Percentiles rank a stretch among this genome's conserved stretches.
Evolutionary conservation across 139 green algal species (phyloP).

Genomic region (Haematococcus lacustris): DNA sequence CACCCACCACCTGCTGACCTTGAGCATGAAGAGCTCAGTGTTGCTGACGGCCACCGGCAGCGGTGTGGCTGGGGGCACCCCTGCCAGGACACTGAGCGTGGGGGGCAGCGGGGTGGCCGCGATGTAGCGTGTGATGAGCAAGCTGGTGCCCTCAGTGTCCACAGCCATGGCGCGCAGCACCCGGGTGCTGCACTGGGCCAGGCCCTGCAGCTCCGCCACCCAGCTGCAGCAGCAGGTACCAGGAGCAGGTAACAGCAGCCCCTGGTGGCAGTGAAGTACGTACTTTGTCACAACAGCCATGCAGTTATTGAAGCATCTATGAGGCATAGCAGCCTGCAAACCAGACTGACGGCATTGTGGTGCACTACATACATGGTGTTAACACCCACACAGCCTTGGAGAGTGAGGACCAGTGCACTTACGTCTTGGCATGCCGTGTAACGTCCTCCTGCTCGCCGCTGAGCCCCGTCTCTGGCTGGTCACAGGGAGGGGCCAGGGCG

Average conservation of each 20-base stretch:
- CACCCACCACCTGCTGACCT: conserved; percentile 10
- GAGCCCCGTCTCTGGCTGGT: conserved; percentile 20
- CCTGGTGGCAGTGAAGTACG: background rate
- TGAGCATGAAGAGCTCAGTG: conserved; percentile 32
- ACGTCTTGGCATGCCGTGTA: conserved; percentile 34
- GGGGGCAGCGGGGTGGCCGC: conserved; percentile 34
- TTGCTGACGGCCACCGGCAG: conserved; percentile 6
- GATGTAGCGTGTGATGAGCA: conserved; percentile 43
- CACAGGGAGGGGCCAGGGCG: conserved; percentile 23
- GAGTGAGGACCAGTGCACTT: background rate
- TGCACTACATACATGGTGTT: no score
- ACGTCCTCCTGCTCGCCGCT: conserved; percentile 43
- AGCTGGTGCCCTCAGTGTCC: conserved; percentile 37
- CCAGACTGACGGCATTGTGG: no score
- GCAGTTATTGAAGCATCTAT: no score
- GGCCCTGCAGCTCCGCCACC: conserved; percentile 19
- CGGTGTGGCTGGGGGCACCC: background rate
- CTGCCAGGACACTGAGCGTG: conserved; percentile 1
- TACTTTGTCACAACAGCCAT: no score
- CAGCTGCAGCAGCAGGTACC: conserved; percentile 14
- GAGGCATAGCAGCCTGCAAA: no score
- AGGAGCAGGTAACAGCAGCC: background rate
- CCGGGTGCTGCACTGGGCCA: conserved; percentile 25
- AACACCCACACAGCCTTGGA: background rate
- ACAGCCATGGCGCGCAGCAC: conserved; percentile 27